Base-by-base conservation (phyloP, 108 stramenopile genomes). In the Nitzschia inconspicua region DNA sequence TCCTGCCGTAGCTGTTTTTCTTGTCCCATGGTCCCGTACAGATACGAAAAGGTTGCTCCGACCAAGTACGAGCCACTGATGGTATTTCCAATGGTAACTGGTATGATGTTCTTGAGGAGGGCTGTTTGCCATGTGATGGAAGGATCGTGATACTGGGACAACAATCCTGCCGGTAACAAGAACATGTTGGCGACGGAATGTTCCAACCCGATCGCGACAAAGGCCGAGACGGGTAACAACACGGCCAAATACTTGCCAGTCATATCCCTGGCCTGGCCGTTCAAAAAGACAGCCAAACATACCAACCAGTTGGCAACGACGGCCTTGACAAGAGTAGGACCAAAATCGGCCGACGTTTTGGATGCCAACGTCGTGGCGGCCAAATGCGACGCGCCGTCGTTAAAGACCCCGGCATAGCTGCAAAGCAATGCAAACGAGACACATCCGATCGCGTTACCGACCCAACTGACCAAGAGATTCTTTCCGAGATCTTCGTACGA, bases 151-250 rank as follows among this genome's bases (percentile, higher is more conserved):
- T n/a, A n/a, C 7, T 14, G 9, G 22, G 22, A n/a, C 19, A 57
- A 9, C 16, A 57, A 13, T 23, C 56, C 56, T 18, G 56, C 56
- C 9, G 83, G 78, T 8, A 82, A 46, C 6, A 85, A 18, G 69
- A 80, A 82, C 80, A 86, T 82, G 75, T 86, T 86, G 29, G 85
- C 85, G 24, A 86, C 72, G 22, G 57, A 58, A 66, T 86, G 85
- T 39, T 77, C 76, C 11, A 73, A 54, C 19, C 71, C 76, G n/a
- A 72, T 32, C n/a, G 56, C 35, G 23, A 77, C 67, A 32, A 73
- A 77, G 32, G 61, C 47, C 2, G 67, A 62, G 47, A 77, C 46
- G 6, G 72, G 76, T 18, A 73, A 34, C 43, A 23, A 77, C n/a
- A 72, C 30, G 10, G 48, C 67, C 22, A 57, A 42, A 37, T 61